A percentile compares a stretch with the other conserved stretches of the same genome.
Conservation (phyloP, 1,284 basidiomycete species). For the Heliocybe sulcata region DNA sequence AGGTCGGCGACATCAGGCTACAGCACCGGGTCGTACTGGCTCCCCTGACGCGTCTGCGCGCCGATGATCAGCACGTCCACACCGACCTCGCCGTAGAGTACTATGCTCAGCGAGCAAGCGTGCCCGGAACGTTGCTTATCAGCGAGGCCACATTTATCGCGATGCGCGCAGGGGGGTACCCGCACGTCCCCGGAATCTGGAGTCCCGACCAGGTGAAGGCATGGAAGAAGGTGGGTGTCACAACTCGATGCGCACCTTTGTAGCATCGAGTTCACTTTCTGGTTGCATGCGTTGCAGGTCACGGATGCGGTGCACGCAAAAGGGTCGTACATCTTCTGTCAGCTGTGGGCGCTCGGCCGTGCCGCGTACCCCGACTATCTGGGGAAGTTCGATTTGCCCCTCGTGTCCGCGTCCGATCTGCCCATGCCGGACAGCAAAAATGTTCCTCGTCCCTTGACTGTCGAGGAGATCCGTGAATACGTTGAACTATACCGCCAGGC, state of each 20-base stretch:
- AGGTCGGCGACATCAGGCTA: conserved; percentile 32
- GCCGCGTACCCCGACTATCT: conserved; percentile 23
- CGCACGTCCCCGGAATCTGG: conserved; percentile 36
- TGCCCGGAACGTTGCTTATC: conserved; percentile 39
- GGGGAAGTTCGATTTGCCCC: conserved; percentile 20
- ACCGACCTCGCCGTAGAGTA: conserved; percentile 29
- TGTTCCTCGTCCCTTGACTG: conserved; percentile 18
- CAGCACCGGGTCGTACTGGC: conserved; percentile 40
- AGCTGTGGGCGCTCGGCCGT: conserved; percentile 41
- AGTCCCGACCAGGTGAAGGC: conserved; percentile 33
- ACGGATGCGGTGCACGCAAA: conserved; percentile 21
- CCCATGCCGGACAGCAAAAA: conserved; percentile 28
- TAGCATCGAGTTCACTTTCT: not conserved
- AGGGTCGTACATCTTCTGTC: conserved; percentile 34
- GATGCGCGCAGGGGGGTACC: conserved; percentile 27
- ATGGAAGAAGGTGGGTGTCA: conserved; percentile 36
- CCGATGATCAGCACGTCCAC: conserved; percentile 19
- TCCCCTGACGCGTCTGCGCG: conserved; percentile 36
- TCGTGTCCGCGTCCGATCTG: conserved; percentile 32
- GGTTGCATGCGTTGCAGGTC: conserved; percentile 14
- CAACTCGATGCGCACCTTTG: not conserved
- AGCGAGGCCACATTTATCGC: conserved; percentile 39
- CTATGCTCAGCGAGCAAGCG: conserved; percentile 37
- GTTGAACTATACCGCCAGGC: conserved; percentile 27
- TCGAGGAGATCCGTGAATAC: conserved; percentile 35